Evolutionary conservation across 164 flowering plant species (phyloP).

Genomic region (Dillenia turbinata): DNA sequence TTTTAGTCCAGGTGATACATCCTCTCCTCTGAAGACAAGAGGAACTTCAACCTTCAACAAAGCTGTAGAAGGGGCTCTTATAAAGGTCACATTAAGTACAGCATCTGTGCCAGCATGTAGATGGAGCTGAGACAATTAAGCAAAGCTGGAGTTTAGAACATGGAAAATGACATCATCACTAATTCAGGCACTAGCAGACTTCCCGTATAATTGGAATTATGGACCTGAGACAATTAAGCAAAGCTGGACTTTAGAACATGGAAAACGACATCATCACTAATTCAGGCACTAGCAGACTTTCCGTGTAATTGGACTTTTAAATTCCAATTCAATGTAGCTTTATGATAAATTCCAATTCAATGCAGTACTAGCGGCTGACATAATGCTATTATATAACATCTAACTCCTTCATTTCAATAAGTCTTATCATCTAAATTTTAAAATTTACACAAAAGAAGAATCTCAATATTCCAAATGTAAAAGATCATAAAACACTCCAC

Average conservation of each 20-base stretch:
- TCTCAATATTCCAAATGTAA: too few relatives aligned
- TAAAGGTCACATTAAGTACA: slow-evolving; percentile 79
- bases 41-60: slow-evolving; percentile 87
- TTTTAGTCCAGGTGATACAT: slow-evolving; percentile 84
- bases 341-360: too few relatives aligned
- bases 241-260: background rate
- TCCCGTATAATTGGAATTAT: too few relatives aligned
- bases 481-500: too few relatives aligned
- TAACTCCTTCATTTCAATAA: too few relatives aligned
- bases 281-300: too few relatives aligned
- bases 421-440: too few relatives aligned
- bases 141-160: background rate
- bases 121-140: slow-evolving; percentile 53
- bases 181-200: background rate
- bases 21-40: slow-evolving; percentile 84
- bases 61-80: slow-evolving; percentile 90
- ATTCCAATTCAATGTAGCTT: too few relatives aligned
- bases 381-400: too few relatives aligned
- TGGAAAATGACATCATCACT: background rate
- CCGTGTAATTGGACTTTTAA: too few relatives aligned
- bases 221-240: background rate
- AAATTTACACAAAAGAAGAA: too few relatives aligned
- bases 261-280: background rate
- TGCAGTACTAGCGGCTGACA: too few relatives aligned
- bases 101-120: slow-evolving; percentile 69